Evolutionary conservation across 140 eudicot species (phyloP).

Genomic region (Anethum foeniculum): DNA sequence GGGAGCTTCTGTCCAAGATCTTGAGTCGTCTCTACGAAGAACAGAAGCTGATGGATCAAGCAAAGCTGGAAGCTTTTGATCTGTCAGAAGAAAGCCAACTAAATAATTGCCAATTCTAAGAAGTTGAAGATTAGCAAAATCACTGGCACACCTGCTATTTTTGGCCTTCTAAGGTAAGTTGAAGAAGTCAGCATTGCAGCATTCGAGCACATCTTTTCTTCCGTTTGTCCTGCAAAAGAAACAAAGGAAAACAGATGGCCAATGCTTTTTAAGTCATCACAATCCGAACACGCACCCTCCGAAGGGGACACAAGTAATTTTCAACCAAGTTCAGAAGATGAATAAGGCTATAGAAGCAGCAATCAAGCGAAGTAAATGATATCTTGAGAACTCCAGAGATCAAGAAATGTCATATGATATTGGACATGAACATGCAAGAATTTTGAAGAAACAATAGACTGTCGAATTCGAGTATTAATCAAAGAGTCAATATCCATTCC

Average conservation of each 20-base stretch:
- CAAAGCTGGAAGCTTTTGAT: constrained; percentile 1
- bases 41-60: too few species aligned
- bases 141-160: background rate
- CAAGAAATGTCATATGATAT: background rate
- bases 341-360: background rate
- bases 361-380: background rate
- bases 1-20: constrained; percentile 14
- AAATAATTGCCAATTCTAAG: background rate
- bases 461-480: background rate
- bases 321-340: too few species aligned
- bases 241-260: constrained; percentile 12
- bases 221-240: constrained; percentile 3
- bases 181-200: constrained; percentile 12
- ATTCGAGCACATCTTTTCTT: constrained; percentile 13
- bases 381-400: background rate
- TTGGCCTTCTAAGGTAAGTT: constrained; percentile 12
- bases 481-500: constrained; percentile 35
- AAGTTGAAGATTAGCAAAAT: constrained; percentile 3
- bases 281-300: too few species aligned
- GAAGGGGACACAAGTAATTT: too few species aligned
- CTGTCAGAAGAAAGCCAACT: constrained; percentile 8
- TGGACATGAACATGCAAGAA: background rate
- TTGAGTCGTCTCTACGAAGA: constrained; percentile 13
- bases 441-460: background rate
- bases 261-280: background rate